Base-by-base conservation (phyloP, 805 yeast species). In the Yamadazyma akitaensis region DNA sequence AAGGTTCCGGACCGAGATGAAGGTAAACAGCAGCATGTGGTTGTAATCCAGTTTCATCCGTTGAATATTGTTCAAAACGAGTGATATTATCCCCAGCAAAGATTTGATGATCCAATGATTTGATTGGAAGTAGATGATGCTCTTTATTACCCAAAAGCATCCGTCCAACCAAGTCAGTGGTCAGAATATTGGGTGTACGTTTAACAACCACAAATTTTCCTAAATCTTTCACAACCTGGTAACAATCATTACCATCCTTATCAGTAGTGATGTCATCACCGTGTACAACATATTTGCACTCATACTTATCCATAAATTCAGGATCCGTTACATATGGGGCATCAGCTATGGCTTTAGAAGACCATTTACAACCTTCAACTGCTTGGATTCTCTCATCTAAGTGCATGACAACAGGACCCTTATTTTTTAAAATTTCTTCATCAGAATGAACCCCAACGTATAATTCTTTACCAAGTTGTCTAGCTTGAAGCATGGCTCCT, bases 261-360 rank as follows among this genome's bases (percentile, higher is more conserved):
- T 94, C 98, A 1, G 97, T 87, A 21, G 97, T 94, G 54, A 94
- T 89, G 61, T 94, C 99, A 65, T 94, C 99, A 6, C 99, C 99
- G 64, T 94, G 99, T 10, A 94, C 96, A n/a, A 94, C 99, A 62
- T 83, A 94, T 59, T 80, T 67, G 69, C 99, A 94, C 6, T 78
- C 79, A 59, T 80, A 80, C 21, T 72, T 54, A 55, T 86, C 89
- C 88, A 90, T 78, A 43, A 88, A 85, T 36, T 68, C 70, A 0
- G 96, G 95, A 53, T 82, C 86, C 0, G 99, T 94, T 12, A 92
- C 97, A 61, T 94, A 94, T 1, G 99, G 99, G 0, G 98, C 97
- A 51, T 77, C 72, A 2, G 82, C 76, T 14, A 92, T 77, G 0
- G 85, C 80, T 37, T 70, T 59, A 2, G 90, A 82, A 42, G 85